These are phyloP conservation scores for Aechmea fasciata DNA, from an alignment of 176 grass and related monocot species.

Conservation along the genomic window DNA sequence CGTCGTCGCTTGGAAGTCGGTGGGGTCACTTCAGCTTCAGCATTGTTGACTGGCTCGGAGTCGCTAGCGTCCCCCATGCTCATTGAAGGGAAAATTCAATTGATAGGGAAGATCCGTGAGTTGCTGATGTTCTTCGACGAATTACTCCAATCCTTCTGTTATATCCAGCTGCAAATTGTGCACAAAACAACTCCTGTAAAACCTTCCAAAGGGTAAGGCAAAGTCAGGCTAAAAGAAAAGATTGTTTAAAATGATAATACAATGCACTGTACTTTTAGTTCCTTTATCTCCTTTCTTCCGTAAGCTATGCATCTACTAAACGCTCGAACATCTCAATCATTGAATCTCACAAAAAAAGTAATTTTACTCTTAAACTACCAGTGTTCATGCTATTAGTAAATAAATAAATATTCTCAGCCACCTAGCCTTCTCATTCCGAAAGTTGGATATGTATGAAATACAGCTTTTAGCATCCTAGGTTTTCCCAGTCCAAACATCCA, in stretches of 20 bases:
- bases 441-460: background rate
- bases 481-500: background rate
- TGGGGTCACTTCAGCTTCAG: conserved; percentile 22
- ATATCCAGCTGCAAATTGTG: background rate
- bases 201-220: background rate
- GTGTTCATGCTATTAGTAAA: background rate
- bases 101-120: background rate
- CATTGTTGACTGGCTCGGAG: conserved; percentile 28
- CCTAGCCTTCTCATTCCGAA: background rate
- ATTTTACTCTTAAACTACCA: background rate
- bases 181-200: background rate
- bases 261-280: background rate
- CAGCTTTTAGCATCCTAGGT: background rate
- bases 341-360: background rate
- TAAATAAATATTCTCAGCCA: background rate
- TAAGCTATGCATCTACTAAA: conserved; percentile 2
- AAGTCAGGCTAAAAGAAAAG: background rate
- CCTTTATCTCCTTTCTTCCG: background rate
- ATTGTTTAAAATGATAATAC: background rate
- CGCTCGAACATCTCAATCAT: background rate
- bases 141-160: background rate
- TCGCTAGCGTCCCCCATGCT: conserved; percentile 14
- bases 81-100: background rate
- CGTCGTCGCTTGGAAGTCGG: conserved; percentile 39
- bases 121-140: background rate